These are phyloP conservation scores for Astrephomene gubernaculifera DNA, from an alignment of 139 green algal species.

Conservation along the genomic window DNA sequence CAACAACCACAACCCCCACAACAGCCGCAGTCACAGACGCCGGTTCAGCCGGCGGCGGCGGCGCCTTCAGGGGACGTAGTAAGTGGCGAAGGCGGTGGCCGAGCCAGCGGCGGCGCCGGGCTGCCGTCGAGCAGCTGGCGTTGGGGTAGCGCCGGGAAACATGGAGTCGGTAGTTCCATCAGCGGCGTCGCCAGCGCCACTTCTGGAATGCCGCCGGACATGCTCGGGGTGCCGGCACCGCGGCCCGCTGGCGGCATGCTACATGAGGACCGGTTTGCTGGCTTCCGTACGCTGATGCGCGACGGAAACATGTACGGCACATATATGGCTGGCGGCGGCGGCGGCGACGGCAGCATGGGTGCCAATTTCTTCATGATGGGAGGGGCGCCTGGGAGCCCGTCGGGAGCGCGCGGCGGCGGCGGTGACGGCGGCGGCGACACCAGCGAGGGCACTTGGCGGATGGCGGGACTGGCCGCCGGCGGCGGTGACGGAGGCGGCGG, in stretches of 20 bases:
- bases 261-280: constrained; percentile 3
- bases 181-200: too few species aligned
- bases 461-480: neutral
- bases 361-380: constrained; percentile 31
- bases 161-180: too few species aligned
- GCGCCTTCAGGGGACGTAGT: neutral
- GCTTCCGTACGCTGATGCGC: constrained; percentile 27
- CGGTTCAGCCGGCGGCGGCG: neutral
- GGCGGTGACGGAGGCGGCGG: neutral
- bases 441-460: neutral
- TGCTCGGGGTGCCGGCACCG: neutral
- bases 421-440: neutral
- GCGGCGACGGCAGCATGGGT: constrained; percentile 10
- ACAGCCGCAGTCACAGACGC: too few species aligned
- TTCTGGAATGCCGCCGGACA: too few species aligned
- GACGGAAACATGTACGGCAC: neutral
- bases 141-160: too few species aligned
- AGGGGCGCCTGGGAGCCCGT: neutral
- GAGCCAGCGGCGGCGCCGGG: too few species aligned
- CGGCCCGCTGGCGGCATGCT: neutral
- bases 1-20: too few species aligned
- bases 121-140: too few species aligned
- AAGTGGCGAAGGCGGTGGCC: too few species aligned
- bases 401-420: neutral
- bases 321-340: too few species aligned